Evolutionary conservation across 2,329 filamentous ascomycete genomes (phyloP), one percentile per base, ranked within the genome.

Genomic region (Colletotrichum navitas): DNA sequence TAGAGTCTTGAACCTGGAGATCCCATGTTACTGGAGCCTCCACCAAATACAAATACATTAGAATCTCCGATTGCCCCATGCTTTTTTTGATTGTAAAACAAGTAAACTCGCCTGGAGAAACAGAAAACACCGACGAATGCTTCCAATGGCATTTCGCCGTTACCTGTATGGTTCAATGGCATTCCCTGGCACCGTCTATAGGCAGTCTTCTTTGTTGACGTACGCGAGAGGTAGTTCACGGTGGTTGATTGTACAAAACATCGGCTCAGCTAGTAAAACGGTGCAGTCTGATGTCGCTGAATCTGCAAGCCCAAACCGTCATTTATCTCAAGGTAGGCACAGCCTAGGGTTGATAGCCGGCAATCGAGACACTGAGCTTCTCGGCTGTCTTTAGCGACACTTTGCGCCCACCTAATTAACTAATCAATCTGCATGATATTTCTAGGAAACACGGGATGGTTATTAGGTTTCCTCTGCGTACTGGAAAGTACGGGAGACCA

Each of bases 341-440:
- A 16, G 52, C 11, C 29, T n/a, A 49, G 51, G 51, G 60, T 43
- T 58, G 26, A 26, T 36, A 39, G 24, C 24, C 54, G 18, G 26
- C 59, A 43, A n/a, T 26, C n/a, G 24, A 34, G 21, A 36, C 56
- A 45, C 36, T 43, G 32, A 29, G 34, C 26, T 59, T 63, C 29
- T 47, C 52, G 58, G 54, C 68, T 47, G n/a, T 49, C 41, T 41
- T 71, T 65, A 64, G 65, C 68, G 59, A 71, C 65, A 60, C 54
- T 63, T 68, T 39, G 65, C 68, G 55, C 34, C 58, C 64, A 68
- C 58, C 36, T 63, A 36, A 43, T 3, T 34, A 36, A 43, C 1
- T 34, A 34, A 10, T 34, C 39, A 2, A 29, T 29, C 52, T 54
- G 45, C 65, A 55, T 49, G 32, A 26, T 26, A 29, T 36, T 39